These are phyloP conservation scores for Geranium incanum DNA, from an alignment of 441 rosid species.

Conservation along the genomic window DNA sequence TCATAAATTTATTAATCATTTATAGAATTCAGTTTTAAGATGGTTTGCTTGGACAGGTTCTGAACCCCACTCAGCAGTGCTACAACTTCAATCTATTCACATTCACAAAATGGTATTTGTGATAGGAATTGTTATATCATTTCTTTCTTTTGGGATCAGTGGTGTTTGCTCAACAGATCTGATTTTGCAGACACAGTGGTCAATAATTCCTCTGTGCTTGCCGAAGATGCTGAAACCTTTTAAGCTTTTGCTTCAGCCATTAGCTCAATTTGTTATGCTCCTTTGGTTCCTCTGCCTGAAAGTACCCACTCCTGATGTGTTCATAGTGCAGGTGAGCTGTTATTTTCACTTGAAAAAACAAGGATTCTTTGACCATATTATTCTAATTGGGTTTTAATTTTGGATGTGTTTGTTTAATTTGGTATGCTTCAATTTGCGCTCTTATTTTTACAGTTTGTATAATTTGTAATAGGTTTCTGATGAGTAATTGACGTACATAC, in stretches of 20 bases:
- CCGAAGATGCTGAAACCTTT: conserved; percentile 58
- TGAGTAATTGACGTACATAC: not conserved
- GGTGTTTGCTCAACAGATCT: not conserved
- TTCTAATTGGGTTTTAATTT: not conserved
- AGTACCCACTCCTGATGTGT: conserved; percentile 69
- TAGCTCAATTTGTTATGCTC: conserved; percentile 64
- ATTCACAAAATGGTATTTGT: conserved; percentile 69
- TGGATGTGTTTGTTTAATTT: not conserved
- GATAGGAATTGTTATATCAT: conserved; percentile 6
- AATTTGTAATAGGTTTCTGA: not conserved
- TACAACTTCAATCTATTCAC: conserved; percentile 63
- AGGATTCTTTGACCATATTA: not conserved
- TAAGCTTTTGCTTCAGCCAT: conserved; percentile 66
- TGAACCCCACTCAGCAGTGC: conserved; percentile 63
- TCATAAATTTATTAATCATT: not conserved
- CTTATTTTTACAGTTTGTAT: not conserved
- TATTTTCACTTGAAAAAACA: conserved; percentile 5
- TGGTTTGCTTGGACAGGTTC: conserved; percentile 51
- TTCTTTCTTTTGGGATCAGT: not conserved
- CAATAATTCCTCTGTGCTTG: conserved; percentile 34
- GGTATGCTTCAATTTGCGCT: not conserved
- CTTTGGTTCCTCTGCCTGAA: conserved; percentile 78
- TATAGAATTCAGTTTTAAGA: conserved; percentile 1
- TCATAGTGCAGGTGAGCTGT: conserved; percentile 72
- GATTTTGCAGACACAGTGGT: conserved; percentile 53